These are phyloP conservation scores for Plenodomus tracheiphilus DNA, from an alignment of 2,329 filamentous ascomycete genomes.

Conservation along the genomic window DNA sequence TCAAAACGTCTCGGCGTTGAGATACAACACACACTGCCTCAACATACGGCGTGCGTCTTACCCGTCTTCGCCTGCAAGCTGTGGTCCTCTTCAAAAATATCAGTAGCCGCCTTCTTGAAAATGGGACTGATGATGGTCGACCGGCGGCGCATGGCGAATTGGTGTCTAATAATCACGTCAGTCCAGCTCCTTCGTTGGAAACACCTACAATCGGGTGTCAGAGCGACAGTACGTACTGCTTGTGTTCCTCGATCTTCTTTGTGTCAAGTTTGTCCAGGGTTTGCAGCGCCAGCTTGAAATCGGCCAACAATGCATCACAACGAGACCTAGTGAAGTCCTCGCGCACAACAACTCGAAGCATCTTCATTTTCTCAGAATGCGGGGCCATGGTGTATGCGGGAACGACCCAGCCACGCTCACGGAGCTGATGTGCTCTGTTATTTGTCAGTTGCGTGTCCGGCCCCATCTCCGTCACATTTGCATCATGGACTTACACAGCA, in stretches of 20 bases:
- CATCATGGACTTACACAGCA: constrained; percentile 42
- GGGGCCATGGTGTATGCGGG: constrained; percentile 98
- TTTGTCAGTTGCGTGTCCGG: too few species aligned
- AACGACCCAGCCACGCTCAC: constrained; percentile 87
- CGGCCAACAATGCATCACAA: constrained; percentile 75
- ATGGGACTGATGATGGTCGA: constrained; percentile 31
- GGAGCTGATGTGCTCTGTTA: constrained; percentile 74
- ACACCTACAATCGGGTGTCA: too few species aligned
- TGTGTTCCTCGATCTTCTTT: constrained; percentile 69
- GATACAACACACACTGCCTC: too few species aligned
- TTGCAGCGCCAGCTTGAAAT: constrained; percentile 76
- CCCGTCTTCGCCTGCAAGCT: constrained; percentile 86
- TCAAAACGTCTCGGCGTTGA: too few species aligned
- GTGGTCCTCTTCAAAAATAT: constrained; percentile 77
- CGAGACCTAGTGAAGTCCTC: constrained; percentile 86
- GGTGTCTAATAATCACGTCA: constrained; percentile 16
- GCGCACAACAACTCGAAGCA: constrained; percentile 88
- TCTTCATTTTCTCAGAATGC: constrained; percentile 78
- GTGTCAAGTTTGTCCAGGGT: constrained; percentile 75
- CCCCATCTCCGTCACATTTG: too few species aligned
- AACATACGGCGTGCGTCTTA: constrained; percentile 89
- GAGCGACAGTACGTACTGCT: constrained; percentile 54
- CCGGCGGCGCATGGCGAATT: constrained; percentile 29
- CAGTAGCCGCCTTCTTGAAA: constrained; percentile 40
- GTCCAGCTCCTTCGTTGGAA: not conserved